phyloP scores from a whole-genome alignment of 106 monocot species.

The Alisma plantagoaquatica region DNA sequence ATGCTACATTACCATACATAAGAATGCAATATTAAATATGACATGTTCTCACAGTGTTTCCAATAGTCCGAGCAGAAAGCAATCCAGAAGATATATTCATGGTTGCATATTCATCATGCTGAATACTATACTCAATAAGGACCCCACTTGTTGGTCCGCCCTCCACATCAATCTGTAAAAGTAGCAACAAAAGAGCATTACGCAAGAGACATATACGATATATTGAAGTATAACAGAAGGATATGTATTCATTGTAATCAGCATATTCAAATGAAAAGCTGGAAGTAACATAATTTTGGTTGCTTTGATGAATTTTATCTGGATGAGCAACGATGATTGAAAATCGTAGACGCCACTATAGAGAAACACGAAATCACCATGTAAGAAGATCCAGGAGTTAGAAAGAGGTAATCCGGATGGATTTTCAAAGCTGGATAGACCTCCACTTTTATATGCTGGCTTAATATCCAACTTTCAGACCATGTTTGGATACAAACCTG shows the following conservation, averaged over 20 bases:
- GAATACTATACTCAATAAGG: constrained; percentile 42
- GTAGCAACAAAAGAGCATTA: no score
- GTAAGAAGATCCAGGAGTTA: constrained; percentile 82
- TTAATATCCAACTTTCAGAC: constrained; percentile 50
- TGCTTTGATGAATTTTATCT: no score
- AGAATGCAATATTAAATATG: background rate
- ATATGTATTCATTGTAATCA: no score
- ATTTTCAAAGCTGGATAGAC: constrained; percentile 60
- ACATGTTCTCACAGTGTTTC: constrained; percentile 67
- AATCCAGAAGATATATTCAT: constrained; percentile 50
- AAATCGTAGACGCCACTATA: no score
- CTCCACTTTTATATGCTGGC: constrained; percentile 81
- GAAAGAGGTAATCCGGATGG: constrained; percentile 70
- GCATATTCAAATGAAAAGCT: no score
- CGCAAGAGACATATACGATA: no score
- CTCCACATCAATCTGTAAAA: constrained; percentile 46
- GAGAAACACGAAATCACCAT: constrained; percentile 43
- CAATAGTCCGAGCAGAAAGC: constrained; percentile 50
- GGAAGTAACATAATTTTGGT: no score
- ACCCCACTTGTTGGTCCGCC: constrained; percentile 70
- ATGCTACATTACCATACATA: no score
- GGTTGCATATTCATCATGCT: constrained; percentile 37
- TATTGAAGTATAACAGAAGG: no score
- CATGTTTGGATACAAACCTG: constrained; percentile 52
- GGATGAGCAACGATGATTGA: no score